Percentiles rank a stretch among this genome's conserved stretches.
These are phyloP conservation scores for Euclidium syriacum DNA, from an alignment of 345 rosid genomes.

Conservation along the genomic window DNA sequence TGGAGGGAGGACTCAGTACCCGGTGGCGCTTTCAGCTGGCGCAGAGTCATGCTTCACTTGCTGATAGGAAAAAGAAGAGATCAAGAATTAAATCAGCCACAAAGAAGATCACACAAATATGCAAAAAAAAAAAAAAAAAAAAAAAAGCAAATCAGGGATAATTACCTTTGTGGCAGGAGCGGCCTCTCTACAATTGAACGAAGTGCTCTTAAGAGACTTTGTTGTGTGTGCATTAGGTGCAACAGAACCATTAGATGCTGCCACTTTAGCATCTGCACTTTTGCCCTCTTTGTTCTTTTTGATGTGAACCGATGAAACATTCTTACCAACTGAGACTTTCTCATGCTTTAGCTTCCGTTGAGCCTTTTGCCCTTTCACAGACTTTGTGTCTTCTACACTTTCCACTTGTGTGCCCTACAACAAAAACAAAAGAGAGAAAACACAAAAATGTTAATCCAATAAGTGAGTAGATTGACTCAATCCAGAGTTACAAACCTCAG, in stretches of 20 bases:
- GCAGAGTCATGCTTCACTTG: constrained; percentile 48
- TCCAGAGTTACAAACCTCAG: constrained; percentile 38
- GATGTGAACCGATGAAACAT: constrained; percentile 33
- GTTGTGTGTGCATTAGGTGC: constrained; percentile 35
- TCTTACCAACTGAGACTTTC: constrained; percentile 42
- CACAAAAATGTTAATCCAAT: background rate
- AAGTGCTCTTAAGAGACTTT: constrained; percentile 45
- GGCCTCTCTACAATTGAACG: constrained; percentile 45
- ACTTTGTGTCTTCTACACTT: constrained; percentile 31
- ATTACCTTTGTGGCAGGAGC: constrained; percentile 43
- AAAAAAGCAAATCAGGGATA: background rate
- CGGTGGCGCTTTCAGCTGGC: constrained; percentile 35
- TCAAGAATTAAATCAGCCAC: constrained; percentile 32
- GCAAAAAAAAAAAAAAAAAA: background rate
- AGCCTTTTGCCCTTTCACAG: constrained; percentile 36
- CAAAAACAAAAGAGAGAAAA: background rate
- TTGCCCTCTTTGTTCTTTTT: constrained; percentile 46
- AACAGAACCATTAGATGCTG: constrained; percentile 53
- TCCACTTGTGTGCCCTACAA: constrained; percentile 44
- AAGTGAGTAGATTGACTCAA: background rate
- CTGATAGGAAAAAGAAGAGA: constrained; percentile 40
- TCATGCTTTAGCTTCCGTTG: constrained; percentile 45
- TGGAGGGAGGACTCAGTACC: constrained; percentile 43
- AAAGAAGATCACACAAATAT: background rate
- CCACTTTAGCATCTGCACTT: constrained; percentile 26